A percentile compares a stretch with the other conserved stretches of the same genome.
Evolutionary conservation across 768 basidiomycete genomes (phyloP).

Genomic region (Phlegmacium glaucopus): DNA sequence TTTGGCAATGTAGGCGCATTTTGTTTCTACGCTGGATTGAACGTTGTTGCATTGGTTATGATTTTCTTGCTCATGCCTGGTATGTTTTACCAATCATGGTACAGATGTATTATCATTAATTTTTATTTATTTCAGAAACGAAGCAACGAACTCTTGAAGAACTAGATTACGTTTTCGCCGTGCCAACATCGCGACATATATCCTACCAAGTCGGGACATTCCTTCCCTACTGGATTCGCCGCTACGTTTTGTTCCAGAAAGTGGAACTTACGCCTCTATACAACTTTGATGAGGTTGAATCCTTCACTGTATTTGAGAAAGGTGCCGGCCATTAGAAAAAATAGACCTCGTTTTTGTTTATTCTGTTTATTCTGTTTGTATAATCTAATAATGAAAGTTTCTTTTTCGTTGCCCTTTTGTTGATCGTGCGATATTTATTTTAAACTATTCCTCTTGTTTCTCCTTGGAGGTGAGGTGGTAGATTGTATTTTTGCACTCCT

Average conservation of each 20-base stretch:
- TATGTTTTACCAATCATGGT: slow-evolving; percentile 17
- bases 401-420: too few species aligned
- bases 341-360: too few species aligned
- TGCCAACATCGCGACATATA: slow-evolving; percentile 42
- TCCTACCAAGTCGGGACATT: slow-evolving; percentile 40
- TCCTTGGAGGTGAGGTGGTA: too few species aligned
- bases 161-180: slow-evolving; percentile 50
- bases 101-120: not conserved
- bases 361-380: too few species aligned
- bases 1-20: slow-evolving; percentile 48
- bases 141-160: slow-evolving; percentile 51
- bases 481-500: too few species aligned
- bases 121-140: slow-evolving; percentile 32
- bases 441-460: too few species aligned
- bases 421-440: too few species aligned
- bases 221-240: slow-evolving; percentile 51
- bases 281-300: slow-evolving; percentile 48
- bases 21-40: slow-evolving; percentile 54
- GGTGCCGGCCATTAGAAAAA: slow-evolving; percentile 5
- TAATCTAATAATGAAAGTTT: too few species aligned
- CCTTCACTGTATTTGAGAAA: slow-evolving; percentile 12
- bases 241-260: slow-evolving; percentile 40
- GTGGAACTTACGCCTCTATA: slow-evolving; percentile 43
- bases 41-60: slow-evolving; percentile 47
- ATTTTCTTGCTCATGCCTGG: slow-evolving; percentile 56